Evolutionary conservation across 148 eudicot genomes (phyloP), one percentile per base, ranked within the genome.

Genomic region (Cornus florida): DNA sequence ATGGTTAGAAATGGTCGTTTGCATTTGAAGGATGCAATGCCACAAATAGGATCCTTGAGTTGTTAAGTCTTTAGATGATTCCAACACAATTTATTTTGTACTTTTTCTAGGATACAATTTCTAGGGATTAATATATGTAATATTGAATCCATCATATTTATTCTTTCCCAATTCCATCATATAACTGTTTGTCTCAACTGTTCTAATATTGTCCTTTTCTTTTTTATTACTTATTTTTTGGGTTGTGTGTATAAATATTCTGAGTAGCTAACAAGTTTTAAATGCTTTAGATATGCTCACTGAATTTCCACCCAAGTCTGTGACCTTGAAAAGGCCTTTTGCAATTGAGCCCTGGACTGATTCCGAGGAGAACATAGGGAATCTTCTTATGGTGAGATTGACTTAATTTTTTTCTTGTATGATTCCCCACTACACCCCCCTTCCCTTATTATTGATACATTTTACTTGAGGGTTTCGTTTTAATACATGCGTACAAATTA

Each of bases 351-450:
- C 99, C 12, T 95, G 97, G 99, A 77, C 75, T 71, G 91, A 84
- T 75, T 92, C 94, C 31, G 99, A 92, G 74, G 93, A 92, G 68
- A 91, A 88, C 82, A 88, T 92, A 41, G 98, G 97, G 76, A 91
- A 90, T 87, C 95, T 95, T 85, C 74, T 95, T 66, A 95, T 95
- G 99, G 99, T 95, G 85, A 89, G 91, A 76, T 43, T 43, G 68
- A 53, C 33, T 76, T 8, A 35, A 19, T 59, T 46, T 43, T 70
- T 33, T 76, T 10, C 13, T 69, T 6, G 10, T 43, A 3, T 41
- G 56, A 14, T 75, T 43, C 39, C 16, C 4, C n/a, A n/a, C n/a
- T n/a, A n/a, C n/a, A 33, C 35, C 19, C 2, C 2, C 3, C 33
- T 50, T 5, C n/a, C 38, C 67, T 19, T 76, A 20, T 67, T 65